phyloP scores from a whole-genome alignment of 2,329 filamentous ascomycete genomes.

The Fusarium veterinarium region DNA sequence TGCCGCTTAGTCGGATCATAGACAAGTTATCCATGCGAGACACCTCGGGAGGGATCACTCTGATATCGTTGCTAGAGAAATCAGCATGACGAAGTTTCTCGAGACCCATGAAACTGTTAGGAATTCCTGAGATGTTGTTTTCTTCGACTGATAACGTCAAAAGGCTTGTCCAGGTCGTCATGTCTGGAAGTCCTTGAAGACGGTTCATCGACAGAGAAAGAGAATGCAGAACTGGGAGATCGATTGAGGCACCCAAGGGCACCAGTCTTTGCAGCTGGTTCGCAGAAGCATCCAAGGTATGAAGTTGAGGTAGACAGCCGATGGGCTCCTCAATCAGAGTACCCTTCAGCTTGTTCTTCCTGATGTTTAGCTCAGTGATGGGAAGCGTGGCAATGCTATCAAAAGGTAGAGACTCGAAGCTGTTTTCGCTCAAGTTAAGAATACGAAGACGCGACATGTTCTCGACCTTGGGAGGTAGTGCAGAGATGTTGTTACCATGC shows the following conservation, averaged over 20 bases:
- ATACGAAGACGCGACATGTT: constrained; percentile 76
- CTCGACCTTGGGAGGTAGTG: constrained; percentile 74
- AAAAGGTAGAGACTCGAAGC: constrained; percentile 77
- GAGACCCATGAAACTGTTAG: constrained; percentile 77
- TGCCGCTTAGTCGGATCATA: constrained; percentile 84
- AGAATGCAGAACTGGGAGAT: constrained; percentile 77
- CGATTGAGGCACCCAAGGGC: constrained; percentile 58
- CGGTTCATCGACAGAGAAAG: constrained; percentile 86
- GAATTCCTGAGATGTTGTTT: constrained; percentile 82
- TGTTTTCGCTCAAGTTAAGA: constrained; percentile 84
- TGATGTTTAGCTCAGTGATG: constrained; percentile 77
- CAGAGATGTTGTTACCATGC: constrained; percentile 80
- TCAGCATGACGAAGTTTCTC: constrained; percentile 79
- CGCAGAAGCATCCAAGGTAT: constrained; percentile 79
- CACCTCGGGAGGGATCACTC: constrained; percentile 78
- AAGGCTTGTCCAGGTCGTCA: constrained; percentile 79
- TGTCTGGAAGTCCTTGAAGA: constrained; percentile 76
- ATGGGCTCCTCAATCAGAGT: constrained; percentile 75
- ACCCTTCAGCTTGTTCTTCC: constrained; percentile 82
- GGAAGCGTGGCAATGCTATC: constrained; percentile 74
- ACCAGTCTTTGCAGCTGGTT: constrained; percentile 75
- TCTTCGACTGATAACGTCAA: constrained; percentile 81
- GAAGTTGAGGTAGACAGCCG: constrained; percentile 70
- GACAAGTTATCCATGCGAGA: constrained; percentile 82
- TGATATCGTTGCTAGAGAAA: constrained; percentile 87